A percentile compares a stretch with the other conserved stretches of the same genome.
Conservation (phyloP, 225 moss, liverwort and hornwort genomes). For the Polytrichum formosum region DNA sequence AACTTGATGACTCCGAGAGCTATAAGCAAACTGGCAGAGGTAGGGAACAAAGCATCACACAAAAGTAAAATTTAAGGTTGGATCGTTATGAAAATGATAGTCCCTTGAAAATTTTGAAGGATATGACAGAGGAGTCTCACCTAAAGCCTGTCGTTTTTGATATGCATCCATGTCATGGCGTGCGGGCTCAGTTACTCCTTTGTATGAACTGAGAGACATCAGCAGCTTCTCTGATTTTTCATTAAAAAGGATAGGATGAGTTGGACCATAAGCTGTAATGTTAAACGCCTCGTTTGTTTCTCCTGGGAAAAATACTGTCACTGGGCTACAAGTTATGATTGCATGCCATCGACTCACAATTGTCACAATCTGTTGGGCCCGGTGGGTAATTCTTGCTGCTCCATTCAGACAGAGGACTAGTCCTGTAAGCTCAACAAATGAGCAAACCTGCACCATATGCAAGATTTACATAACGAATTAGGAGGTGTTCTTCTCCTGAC, state of each 20-base stretch:
- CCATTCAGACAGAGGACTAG: conserved; percentile 55
- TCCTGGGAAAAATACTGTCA: background rate
- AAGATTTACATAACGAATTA: background rate
- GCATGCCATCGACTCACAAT: conserved; percentile 70
- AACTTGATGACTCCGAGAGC: too few relatives aligned
- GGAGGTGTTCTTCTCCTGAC: too few relatives aligned
- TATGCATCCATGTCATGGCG: conserved; percentile 39
- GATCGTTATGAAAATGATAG: too few relatives aligned
- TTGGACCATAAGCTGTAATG: conserved; percentile 25
- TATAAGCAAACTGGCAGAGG: too few relatives aligned
- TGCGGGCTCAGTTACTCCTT: background rate
- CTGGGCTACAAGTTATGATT: conserved; percentile 37
- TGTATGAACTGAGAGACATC: conserved; percentile 14
- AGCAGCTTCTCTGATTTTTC: conserved; percentile 27
- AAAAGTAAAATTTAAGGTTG: too few relatives aligned
- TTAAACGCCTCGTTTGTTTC: background rate
- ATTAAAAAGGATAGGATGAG: conserved; percentile 49
- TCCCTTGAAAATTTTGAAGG: too few relatives aligned
- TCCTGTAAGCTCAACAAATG: conserved; percentile 49
- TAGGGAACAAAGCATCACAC: too few relatives aligned
- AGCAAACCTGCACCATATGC: conserved; percentile 39
- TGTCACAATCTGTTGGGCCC: conserved; percentile 55
- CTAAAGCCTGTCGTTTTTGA: conserved; percentile 56
- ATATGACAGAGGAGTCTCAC: conserved; percentile 18
- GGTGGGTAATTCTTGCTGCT: conserved; percentile 61